These are phyloP conservation scores for Cytospora piceicola DNA, from an alignment of 2,329 filamentous ascomycete species.

Conservation along the genomic window DNA sequence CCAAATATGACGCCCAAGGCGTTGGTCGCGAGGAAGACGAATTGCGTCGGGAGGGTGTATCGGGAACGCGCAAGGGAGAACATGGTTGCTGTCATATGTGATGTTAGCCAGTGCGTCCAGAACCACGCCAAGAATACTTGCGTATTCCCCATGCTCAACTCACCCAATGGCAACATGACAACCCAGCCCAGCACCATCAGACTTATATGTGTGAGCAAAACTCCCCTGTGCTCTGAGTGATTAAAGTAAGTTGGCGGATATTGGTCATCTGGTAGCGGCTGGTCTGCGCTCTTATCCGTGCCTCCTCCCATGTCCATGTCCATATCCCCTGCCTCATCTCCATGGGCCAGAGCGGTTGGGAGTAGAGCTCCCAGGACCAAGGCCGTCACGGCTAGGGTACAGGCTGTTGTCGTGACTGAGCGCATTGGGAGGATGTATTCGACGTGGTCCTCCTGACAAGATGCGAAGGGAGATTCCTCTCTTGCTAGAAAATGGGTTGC, in stretches of 20 bases:
- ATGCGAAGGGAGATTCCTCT: background rate
- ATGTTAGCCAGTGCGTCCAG: background rate
- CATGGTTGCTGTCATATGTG: conserved; percentile 69
- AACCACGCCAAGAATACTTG: background rate
- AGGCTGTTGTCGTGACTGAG: conserved; percentile 32
- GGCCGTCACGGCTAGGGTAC: conserved; percentile 37
- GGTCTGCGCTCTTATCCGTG: conserved; percentile 36
- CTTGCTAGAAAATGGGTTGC: background rate
- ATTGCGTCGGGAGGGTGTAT: conserved; percentile 70
- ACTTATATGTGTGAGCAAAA: conserved; percentile 62
- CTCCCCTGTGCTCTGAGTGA: conserved; percentile 42
- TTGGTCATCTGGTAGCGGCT: conserved; percentile 34
- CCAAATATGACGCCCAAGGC: conserved; percentile 66
- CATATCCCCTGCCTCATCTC: conserved; percentile 38
- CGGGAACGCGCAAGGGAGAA: conserved; percentile 81
- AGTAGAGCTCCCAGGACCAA: conserved; percentile 38
- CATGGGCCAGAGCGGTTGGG: conserved; percentile 41
- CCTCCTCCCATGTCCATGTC: conserved; percentile 38
- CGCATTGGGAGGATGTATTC: conserved; percentile 31
- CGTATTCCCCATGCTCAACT: conserved; percentile 36
- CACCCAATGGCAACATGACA: conserved; percentile 70
- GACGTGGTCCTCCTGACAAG: background rate
- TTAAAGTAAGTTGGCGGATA: conserved; percentile 46
- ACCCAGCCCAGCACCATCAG: conserved; percentile 73
- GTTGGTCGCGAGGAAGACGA: conserved; percentile 68